These are phyloP conservation scores for Neolentinus lepideus DNA, from an alignment of 1,284 basidiomycete genomes.

Conservation along the genomic window DNA sequence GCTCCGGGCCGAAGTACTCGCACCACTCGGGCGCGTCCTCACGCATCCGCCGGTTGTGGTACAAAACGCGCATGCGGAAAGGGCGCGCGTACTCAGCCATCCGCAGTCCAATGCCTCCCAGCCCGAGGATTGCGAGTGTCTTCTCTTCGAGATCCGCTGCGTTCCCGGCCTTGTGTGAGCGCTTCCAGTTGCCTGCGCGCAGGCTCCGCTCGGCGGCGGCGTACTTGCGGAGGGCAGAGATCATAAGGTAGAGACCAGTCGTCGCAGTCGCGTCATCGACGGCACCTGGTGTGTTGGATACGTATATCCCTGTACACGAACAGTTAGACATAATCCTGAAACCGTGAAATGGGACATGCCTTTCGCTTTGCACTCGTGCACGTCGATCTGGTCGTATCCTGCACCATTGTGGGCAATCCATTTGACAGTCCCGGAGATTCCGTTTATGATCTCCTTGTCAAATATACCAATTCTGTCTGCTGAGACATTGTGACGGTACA, in stretches of 20 bases:
- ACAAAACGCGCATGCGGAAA: constrained; percentile 85
- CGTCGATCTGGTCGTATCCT: constrained; percentile 84
- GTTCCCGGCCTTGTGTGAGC: constrained; percentile 31
- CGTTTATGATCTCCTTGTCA: constrained; percentile 70
- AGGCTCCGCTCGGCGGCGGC: constrained; percentile 66
- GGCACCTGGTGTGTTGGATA: constrained; percentile 89
- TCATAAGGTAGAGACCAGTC: constrained; percentile 78
- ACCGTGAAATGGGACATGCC: constrained; percentile 33
- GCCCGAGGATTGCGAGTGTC: constrained; percentile 81
- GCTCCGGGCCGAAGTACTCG: constrained; percentile 57
- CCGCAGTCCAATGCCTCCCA: constrained; percentile 83
- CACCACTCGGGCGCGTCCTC: constrained; percentile 62
- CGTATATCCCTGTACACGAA: constrained; percentile 56
- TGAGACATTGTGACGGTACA: constrained; percentile 74
- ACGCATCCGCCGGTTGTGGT: constrained; percentile 65
- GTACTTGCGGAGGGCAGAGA: constrained; percentile 81
- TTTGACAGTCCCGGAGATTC: constrained; percentile 60
- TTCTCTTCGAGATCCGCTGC: constrained; percentile 74
- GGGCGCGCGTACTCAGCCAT: constrained; percentile 62
- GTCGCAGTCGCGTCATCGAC: constrained; percentile 93
- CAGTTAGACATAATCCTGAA: constrained; percentile 1
- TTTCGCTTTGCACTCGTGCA: constrained; percentile 63
- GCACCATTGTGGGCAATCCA: constrained; percentile 94
- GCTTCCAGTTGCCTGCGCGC: constrained; percentile 50
- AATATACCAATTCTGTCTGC: constrained; percentile 68